These are phyloP conservation scores for Elymus sibiricus DNA, from an alignment of 176 grass and related monocot species.

Conservation along the genomic window DNA sequence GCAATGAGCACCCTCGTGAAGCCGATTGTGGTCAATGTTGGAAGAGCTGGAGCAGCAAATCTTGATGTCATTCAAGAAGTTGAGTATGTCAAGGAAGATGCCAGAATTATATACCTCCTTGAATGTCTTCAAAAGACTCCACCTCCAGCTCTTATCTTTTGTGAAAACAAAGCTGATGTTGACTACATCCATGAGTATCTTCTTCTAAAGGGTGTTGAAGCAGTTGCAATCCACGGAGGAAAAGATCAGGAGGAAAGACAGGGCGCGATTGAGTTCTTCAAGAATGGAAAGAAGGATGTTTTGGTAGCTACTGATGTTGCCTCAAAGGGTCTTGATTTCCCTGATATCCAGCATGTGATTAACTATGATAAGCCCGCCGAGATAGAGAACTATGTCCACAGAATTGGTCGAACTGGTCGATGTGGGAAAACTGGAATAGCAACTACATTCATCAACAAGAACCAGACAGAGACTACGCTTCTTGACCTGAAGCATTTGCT, in stretches of 20 bases:
- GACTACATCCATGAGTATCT: conserved; percentile 96
- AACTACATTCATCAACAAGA: conserved; percentile 99
- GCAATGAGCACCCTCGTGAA: conserved; percentile 83
- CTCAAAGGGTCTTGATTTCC: conserved; percentile 95
- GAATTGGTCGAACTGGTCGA: conserved; percentile 90
- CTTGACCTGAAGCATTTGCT: conserved; percentile 90
- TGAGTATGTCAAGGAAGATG: conserved; percentile 98
- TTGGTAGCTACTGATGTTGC: conserved; percentile 94
- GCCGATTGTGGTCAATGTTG: conserved; percentile 88
- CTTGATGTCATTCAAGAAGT: conserved; percentile 98
- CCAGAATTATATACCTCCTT: conserved; percentile 83
- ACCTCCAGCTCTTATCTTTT: conserved; percentile 86
- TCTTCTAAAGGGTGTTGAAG: conserved; percentile 96
- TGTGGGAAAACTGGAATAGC: conserved; percentile 93
- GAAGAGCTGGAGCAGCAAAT: conserved; percentile 90
- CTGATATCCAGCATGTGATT: conserved; percentile 96
- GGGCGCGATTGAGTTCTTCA: conserved; percentile 74
- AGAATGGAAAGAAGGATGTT: conserved; percentile 76
- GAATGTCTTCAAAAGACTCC: conserved; percentile 94
- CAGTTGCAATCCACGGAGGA: conserved; percentile 81
- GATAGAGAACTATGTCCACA: conserved; percentile 94
- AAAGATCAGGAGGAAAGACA: conserved; percentile 98
- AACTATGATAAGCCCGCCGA: conserved; percentile 97
- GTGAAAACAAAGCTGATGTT: conserved; percentile 91
- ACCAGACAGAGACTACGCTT: conserved; percentile 79